Base-by-base conservation (phyloP, 1,139 yeast species). In the Candida sojae region DNA sequence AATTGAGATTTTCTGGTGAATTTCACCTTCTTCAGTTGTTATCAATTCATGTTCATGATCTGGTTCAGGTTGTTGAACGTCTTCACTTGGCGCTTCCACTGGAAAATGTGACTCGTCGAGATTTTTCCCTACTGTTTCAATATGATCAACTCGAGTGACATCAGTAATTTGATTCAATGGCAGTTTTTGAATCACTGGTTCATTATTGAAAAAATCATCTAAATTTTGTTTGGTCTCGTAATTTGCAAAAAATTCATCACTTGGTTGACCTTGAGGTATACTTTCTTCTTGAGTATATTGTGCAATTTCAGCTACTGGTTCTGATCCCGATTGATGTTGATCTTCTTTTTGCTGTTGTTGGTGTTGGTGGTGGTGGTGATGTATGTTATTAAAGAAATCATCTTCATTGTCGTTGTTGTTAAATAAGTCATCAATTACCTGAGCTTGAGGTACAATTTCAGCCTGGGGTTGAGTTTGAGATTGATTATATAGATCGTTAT, bases 381-480 rank as follows among this genome's bases (percentile, higher is more conserved):
- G 33, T 13, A 31, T 25, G 12, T 32, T 25, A 25, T 41, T 39
- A 33, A 41, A 45, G 29, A 45, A 45, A 43, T 43, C 49, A 39
- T 43, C 43, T 5, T 39, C 39, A 12, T 47, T 21, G 6, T 26
- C 29, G 4, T 25, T 17, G 12, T 25, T 43, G n/a, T 38, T 38
- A 36, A 47, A 47, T 23, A 47, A 31, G 5, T 47, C 45, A 33
- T 47, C 49, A 40, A 47, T 43, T 25, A 21, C 28, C 35, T 43
- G 45, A 3, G 42, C 26, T 17, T 17, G 21, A 17, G 21, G 21
- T 17, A 17, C 21, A 17, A 17, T 17, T 17, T 17, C 21, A 17
- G 21, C 21, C 21, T 17, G 21, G 3, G 21, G 21, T 17, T 17
- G 21, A n/a, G n/a, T n/a, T n/a, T 12, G 33, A 10, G 34, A 33